phyloP scores from a whole-genome alignment of 1,139 yeast genomes.

The Saccharomyces pastorianus region DNA sequence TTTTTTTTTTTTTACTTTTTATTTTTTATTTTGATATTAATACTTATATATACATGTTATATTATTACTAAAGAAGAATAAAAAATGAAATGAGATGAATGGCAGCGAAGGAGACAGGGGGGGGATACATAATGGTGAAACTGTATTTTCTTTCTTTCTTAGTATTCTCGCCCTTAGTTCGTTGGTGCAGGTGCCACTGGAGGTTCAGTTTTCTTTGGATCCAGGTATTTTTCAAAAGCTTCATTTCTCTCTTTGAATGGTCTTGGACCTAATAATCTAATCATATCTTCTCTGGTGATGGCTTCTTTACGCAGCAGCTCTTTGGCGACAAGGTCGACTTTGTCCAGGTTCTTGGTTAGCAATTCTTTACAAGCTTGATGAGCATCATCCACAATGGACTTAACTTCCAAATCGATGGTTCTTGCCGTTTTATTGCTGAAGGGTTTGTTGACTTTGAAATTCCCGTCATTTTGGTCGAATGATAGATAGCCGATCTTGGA shows the following conservation, averaged over 20 bases:
- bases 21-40: not conserved
- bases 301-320: slow-evolving; percentile 77
- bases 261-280: slow-evolving; percentile 74
- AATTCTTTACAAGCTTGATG: slow-evolving; percentile 61
- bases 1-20: not conserved
- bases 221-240: slow-evolving; percentile 80
- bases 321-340: slow-evolving; percentile 80
- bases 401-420: slow-evolving; percentile 74
- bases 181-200: slow-evolving; percentile 2
- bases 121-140: not conserved
- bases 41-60: not conserved
- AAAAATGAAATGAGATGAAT: not conserved
- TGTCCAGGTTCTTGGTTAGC: slow-evolving; percentile 56
- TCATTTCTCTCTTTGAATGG: slow-evolving; percentile 88
- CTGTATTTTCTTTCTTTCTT: too few species aligned
- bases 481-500: slow-evolving; percentile 73
- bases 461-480: slow-evolving; percentile 51
- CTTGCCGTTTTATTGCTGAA: slow-evolving; percentile 82
- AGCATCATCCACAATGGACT: slow-evolving; percentile 71
- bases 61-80: not conserved
- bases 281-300: slow-evolving; percentile 85
- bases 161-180: not conserved
- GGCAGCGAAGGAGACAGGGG: not conserved
- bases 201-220: slow-evolving; percentile 15
- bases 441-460: slow-evolving; percentile 63